These are phyloP conservation scores for Fraxinus nigra DNA, from an alignment of 305 asterid species.

Conservation along the genomic window DNA sequence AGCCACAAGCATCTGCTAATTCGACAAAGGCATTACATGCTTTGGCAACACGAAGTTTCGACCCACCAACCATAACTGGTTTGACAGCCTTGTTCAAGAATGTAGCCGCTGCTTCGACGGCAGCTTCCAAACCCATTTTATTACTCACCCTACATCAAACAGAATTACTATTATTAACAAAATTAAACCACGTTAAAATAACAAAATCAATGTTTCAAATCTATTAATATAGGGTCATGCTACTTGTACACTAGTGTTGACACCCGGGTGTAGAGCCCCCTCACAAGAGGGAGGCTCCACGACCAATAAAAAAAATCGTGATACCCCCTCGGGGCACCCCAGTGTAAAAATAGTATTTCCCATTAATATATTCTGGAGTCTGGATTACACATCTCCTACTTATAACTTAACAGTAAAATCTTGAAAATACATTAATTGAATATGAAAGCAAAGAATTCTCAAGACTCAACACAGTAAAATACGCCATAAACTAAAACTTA, in stretches of 20 bases:
- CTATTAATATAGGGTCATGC: not conserved
- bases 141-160: slow-evolving; percentile 50
- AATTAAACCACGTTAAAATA: not conserved
- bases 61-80: slow-evolving; percentile 89
- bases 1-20: slow-evolving; percentile 65
- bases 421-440: not conserved
- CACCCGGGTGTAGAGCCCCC: no score
- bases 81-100: slow-evolving; percentile 81
- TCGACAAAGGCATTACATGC: slow-evolving; percentile 64
- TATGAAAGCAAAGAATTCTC: not conserved
- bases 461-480: not conserved
- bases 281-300: no score
- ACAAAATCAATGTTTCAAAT: slow-evolving; percentile 7
- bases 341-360: no score
- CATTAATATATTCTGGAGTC: not conserved
- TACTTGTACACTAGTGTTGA: no score
- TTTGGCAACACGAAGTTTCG: slow-evolving; percentile 67
- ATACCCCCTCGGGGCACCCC: no score
- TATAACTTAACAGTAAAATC: not conserved
- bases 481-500: slow-evolving; percentile 14
- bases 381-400: no score
- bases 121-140: slow-evolving; percentile 65
- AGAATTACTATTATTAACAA: not conserved
- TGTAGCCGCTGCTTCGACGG: slow-evolving; percentile 67
- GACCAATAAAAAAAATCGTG: no score